Conservation (phyloP, 805 yeast genomes). For the Saccharomycopsis sp. region DNA sequence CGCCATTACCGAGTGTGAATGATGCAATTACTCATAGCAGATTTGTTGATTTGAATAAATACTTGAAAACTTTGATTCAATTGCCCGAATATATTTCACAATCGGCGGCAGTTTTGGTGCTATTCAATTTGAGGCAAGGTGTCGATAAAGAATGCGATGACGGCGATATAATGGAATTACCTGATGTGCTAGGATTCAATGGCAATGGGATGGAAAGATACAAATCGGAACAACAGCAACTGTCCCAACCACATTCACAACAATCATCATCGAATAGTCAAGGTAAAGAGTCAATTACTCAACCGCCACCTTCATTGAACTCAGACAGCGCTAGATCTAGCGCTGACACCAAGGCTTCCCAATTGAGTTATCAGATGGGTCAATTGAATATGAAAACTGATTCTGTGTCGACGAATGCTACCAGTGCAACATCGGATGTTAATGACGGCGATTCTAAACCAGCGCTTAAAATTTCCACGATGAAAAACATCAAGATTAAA, state of each 20-base stretch:
- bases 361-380: constrained; percentile 14
- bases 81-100: constrained; percentile 74
- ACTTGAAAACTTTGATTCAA: constrained; percentile 51
- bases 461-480: not conserved
- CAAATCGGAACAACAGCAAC: not conserved
- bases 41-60: constrained; percentile 47
- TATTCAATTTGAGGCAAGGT: constrained; percentile 52
- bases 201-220: constrained; percentile 13
- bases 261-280: not conserved
- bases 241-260: not conserved
- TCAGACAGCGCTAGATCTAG: constrained; percentile 9
- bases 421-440: constrained; percentile 19
- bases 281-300: not conserved
- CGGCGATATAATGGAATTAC: constrained; percentile 14
- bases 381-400: constrained; percentile 15
- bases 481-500: constrained; percentile 53
- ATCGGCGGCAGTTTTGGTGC: constrained; percentile 55
- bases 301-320: constrained; percentile 6
- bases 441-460: constrained; percentile 26
- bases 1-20: constrained; percentile 87
- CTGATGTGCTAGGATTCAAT: constrained; percentile 21
- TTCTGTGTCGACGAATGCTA: constrained; percentile 16
- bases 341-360: constrained; percentile 16
- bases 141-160: constrained; percentile 28
- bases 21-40: constrained; percentile 59